Evolutionary conservation across 139 green algal genomes (phyloP), one percentile per base, ranked within the genome.

Genomic region (Chlamydomonas urium): DNA sequence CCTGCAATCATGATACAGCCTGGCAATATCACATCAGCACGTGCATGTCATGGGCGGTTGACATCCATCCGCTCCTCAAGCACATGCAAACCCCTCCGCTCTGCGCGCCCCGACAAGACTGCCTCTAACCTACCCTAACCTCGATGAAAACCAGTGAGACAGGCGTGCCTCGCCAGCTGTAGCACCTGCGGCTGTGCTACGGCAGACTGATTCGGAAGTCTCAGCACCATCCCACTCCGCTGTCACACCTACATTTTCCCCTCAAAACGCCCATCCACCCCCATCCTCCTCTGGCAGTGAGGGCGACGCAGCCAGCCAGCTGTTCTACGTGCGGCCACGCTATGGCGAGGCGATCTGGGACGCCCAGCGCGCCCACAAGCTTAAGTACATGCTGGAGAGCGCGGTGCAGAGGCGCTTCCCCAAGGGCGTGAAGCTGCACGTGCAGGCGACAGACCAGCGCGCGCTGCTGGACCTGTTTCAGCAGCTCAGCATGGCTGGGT

Each of bases 341-440:
- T 90, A 83, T 72, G 79, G 79, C 36, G 76, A 82, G 58, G 76
- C 72, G 60, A 67, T 74, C 3, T 88, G 74, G 66, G 78, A 93
- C 58, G 73, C 83, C 42, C n/a, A 37, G 2, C 72, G 74, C n/a
- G 90, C 85, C 1, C 62, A 67, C 34, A 83, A 89, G 77, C 82
- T 96, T 71, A 77, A 79, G 79, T 81, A 84, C 58, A 89, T 94
- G 85, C 74, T 97, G 38, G 77, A 88, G 73, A 81, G 80, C 8
- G 86, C 86, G 33, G 91, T 97, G 38, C 78, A 91, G 82, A 83
- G 90, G n/a, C 81, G 88, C 73, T 90, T 89, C 75, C 88, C 88
- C 6, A 66, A 79, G 48, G 89, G 89, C 29, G 83, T 92, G 50
- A 94, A 94, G 79, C 75, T 96, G 61, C 80, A 67, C 33, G 60